A percentile compares a stretch with the other conserved stretches of the same genome.
These are phyloP conservation scores for Vigna unguiculata DNA, from an alignment of 306 rosid genomes.

Conservation along the genomic window DNA sequence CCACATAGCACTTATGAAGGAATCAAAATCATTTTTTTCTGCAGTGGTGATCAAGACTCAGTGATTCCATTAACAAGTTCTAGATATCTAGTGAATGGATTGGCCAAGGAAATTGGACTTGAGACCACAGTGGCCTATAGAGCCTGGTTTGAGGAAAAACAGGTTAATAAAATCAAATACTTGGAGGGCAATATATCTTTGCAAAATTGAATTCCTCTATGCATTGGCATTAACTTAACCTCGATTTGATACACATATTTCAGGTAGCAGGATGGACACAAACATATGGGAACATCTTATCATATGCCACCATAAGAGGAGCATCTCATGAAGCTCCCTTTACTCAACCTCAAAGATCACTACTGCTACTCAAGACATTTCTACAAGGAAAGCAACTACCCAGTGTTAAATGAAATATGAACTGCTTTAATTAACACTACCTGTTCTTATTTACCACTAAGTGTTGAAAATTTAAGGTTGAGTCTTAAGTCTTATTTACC, in stretches of 20 bases:
- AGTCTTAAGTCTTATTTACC: no score
- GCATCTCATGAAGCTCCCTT: slow-evolving; percentile 55
- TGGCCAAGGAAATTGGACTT: slow-evolving; percentile 47
- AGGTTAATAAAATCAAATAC: slow-evolving; percentile 44
- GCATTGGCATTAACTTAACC: background rate
- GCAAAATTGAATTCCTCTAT: background rate
- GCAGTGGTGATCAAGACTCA: slow-evolving; percentile 62
- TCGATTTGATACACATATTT: background rate
- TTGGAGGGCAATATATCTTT: background rate
- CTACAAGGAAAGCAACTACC: slow-evolving; percentile 47
- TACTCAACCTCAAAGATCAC: slow-evolving; percentile 55
- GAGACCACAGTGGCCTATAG: slow-evolving; percentile 51
- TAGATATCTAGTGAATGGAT: slow-evolving; percentile 37
- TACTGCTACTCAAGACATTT: slow-evolving; percentile 38
- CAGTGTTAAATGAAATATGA: background rate
- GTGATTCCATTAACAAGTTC: slow-evolving; percentile 48
- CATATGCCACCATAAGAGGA: slow-evolving; percentile 56
- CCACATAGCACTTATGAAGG: background rate
- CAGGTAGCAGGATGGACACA: slow-evolving; percentile 60
- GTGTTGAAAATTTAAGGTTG: no score
- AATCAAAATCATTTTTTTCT: background rate
- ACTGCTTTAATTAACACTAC: background rate
- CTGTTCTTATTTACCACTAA: background rate
- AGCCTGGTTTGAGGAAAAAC: slow-evolving; percentile 60
- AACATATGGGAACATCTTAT: slow-evolving; percentile 50